Evolutionary conservation across 2,329 filamentous ascomycete species (phyloP), one percentile per base, ranked within the genome.

Genomic region (Penicillium digitatum): DNA sequence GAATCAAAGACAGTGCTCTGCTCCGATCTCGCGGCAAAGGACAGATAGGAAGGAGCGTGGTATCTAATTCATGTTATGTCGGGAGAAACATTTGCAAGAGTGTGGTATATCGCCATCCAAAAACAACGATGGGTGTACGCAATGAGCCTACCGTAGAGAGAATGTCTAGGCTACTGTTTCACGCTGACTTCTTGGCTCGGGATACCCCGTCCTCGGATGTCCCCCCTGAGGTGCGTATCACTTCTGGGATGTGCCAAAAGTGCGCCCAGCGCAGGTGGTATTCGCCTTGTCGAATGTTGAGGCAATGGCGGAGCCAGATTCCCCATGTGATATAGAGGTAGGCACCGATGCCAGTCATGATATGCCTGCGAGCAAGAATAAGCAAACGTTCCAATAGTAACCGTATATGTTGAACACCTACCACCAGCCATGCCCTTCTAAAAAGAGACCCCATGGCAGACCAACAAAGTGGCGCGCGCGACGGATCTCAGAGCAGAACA

Each of bases 251-350:
- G 7, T 78, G 81, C 63, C 84, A 79, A 14, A 83, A 61, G 24
- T 80, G 82, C 1, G 86, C 82, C 89, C 90, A 95, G 48, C 81
- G 66, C 53, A 94, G 75, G 63, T 81, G 78, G 67, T 85, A 94
- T 66, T 91, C 83, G 39, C 88, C 82, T 66, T 90, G 87, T 43
- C 80, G 80, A 3, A 85, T 83, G 58, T 91, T 89, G 47, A 94
- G 76, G 64, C 88, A 90, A 59, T 87, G 85, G 38, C 89, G 83
- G 18, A 94, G 79, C 87, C 89, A 93, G 26, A 92, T 85, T 14
- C 89, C 87, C 89, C 90, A 95, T 14, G 85, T 78, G 62, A 95
- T 90, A 69, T 93, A 90, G 68, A 87, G 88, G 72, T 95, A 95
- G 16, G 89, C 89, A 69, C 90, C 90, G 34, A 87, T 78, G 12